Percentiles rank a stretch among this genome's conserved stretches.
These are phyloP conservation scores for Yarrowia galli DNA, from an alignment of 1,139 yeast genomes.

Conservation along the genomic window DNA sequence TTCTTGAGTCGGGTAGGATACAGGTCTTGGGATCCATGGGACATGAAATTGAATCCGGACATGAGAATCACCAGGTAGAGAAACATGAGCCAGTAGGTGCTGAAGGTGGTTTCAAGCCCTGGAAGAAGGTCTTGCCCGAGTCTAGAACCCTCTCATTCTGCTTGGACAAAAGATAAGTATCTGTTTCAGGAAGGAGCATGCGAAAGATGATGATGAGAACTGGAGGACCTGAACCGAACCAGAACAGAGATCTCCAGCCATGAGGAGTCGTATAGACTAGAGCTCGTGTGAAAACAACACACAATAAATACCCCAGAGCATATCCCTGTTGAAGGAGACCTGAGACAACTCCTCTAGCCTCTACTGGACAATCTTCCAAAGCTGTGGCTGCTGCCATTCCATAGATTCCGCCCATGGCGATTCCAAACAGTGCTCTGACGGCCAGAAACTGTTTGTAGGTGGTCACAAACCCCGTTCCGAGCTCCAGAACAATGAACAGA, in stretches of 20 bases:
- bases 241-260: slow-evolving; percentile 78
- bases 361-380: slow-evolving; percentile 57
- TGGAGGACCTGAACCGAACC: slow-evolving; percentile 80
- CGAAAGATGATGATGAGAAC: slow-evolving; percentile 65
- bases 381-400: slow-evolving; percentile 60
- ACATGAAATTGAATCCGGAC: slow-evolving; percentile 61
- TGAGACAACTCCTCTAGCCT: slow-evolving; percentile 61
- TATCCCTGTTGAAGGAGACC: slow-evolving; percentile 78
- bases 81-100: slow-evolving; percentile 56
- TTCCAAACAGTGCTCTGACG: slow-evolving; percentile 60
- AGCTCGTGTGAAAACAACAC: slow-evolving; percentile 62
- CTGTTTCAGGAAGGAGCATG: slow-evolving; percentile 64
- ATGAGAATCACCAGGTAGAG: slow-evolving; percentile 57
- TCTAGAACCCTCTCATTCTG: slow-evolving; percentile 32
- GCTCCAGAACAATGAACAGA: slow-evolving; percentile 64
- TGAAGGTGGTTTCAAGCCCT: slow-evolving; percentile 42
- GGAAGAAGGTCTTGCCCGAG: slow-evolving; percentile 37
- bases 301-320: slow-evolving; percentile 71
- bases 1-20: slow-evolving; percentile 68
- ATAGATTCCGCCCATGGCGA: slow-evolving; percentile 62
- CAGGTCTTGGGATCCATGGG: slow-evolving; percentile 65
- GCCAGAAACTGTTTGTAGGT: slow-evolving; percentile 68
- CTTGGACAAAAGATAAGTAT: slow-evolving; percentile 55
- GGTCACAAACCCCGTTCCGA: slow-evolving; percentile 74
- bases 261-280: slow-evolving; percentile 59